phyloP scores from a whole-genome alignment of 2,329 filamentous ascomycete species.

The Colletotrichum sp. region DNA sequence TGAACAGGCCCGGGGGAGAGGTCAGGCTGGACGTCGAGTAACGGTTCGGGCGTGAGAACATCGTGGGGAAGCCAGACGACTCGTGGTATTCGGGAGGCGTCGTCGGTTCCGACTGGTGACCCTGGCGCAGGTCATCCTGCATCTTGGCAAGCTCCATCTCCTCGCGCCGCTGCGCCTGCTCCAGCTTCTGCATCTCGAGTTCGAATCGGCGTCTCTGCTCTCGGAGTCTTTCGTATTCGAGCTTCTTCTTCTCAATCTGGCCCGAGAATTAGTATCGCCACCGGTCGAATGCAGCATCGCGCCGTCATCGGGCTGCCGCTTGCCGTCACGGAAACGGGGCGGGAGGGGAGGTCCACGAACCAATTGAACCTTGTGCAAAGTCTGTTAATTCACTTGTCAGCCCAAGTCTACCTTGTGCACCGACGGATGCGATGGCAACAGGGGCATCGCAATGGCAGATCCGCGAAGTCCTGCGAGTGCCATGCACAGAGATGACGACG shows the following conservation, averaged over 20 bases:
- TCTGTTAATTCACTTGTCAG: conserved; percentile 44
- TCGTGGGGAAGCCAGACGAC: conserved; percentile 72
- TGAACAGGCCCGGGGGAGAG: conserved; percentile 78
- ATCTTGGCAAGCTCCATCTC: conserved; percentile 86
- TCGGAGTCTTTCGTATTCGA: conserved; percentile 88
- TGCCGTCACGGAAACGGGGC: not conserved
- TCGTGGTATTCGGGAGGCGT: conserved; percentile 94
- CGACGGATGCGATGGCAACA: not conserved
- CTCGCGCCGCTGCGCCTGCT: conserved; percentile 82
- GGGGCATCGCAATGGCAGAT: not conserved
- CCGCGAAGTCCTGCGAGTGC: not conserved
- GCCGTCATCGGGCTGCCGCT: not conserved
- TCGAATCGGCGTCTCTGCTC: conserved; percentile 91
- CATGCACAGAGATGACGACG: conserved; percentile 23
- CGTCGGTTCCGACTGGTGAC: conserved; percentile 91
- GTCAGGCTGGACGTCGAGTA: conserved; percentile 90
- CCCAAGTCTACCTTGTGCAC: not conserved
- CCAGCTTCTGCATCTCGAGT: conserved; percentile 88
- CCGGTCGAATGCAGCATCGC: not conserved
- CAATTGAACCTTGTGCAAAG: conserved; percentile 76
- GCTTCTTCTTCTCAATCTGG: conserved; percentile 91
- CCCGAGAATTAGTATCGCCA: conserved; percentile 38
- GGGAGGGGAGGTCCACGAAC: conserved; percentile 55
- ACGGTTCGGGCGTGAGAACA: conserved; percentile 83
- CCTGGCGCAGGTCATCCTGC: conserved; percentile 76